Conservation (phyloP, 257 asterid genomes). For the Capsicum pubescens region DNA sequence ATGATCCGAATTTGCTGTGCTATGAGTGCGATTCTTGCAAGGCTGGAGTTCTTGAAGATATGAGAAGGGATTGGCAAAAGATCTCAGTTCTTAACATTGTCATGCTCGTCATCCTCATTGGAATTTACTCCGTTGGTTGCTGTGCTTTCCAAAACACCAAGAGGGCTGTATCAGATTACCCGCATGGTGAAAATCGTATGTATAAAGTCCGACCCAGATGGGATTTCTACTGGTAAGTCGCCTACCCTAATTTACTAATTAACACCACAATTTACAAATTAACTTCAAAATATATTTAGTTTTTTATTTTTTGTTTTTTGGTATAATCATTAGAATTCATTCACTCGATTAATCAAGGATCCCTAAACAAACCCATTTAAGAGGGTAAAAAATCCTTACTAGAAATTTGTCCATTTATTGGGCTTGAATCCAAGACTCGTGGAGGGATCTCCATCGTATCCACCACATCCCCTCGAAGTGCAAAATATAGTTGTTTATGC, state of each 20-base stretch:
- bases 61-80: conserved; percentile 85
- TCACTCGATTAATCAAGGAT: background rate
- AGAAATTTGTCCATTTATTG: background rate
- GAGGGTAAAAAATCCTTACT: background rate
- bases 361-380: background rate
- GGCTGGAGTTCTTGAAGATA: conserved; percentile 90
- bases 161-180: conserved; percentile 66
- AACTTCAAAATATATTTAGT: too few species aligned
- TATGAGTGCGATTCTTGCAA: conserved; percentile 94
- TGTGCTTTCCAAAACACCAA: conserved; percentile 85
- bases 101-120: conserved; percentile 78
- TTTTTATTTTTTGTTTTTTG: too few species aligned
- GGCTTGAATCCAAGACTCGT: background rate
- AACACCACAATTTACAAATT: background rate
- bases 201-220: conserved; percentile 89
- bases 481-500: background rate
- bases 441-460: background rate
- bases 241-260: background rate
- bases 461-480: background rate
- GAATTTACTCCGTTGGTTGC: conserved; percentile 83
- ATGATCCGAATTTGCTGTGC: conserved; percentile 68
- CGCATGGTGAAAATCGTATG: conserved; percentile 78
- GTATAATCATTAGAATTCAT: background rate
- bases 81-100: conserved; percentile 81
- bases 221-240: conserved; percentile 81